Percentiles rank a stretch among this genome's conserved stretches.
Evolutionary conservation across 768 basidiomycete genomes (phyloP).

Genomic region (Termitomyces bulborhizus): DNA sequence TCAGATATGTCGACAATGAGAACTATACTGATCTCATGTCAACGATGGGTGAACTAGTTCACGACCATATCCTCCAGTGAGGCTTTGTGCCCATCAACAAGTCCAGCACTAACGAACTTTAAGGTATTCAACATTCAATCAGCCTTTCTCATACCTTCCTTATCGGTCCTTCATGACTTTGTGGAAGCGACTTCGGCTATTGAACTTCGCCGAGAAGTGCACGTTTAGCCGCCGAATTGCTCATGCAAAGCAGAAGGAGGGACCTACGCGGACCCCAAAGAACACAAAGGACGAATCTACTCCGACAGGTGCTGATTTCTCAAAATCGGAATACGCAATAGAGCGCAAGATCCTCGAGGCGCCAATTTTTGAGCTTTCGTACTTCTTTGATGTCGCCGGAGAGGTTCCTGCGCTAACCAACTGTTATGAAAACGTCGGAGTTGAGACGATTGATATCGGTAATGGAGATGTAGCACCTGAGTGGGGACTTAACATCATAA

Average conservation of each 20-base stretch:
- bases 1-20: conserved; percentile 71
- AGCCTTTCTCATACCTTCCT: conserved; percentile 26
- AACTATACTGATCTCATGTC: conserved; percentile 66
- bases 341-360: conserved; percentile 80
- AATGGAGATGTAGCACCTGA: conserved; percentile 88
- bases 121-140: conserved; percentile 26
- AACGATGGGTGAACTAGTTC: conserved; percentile 55
- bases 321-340: conserved; percentile 76
- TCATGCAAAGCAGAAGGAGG: conserved; percentile 17
- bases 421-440: conserved; percentile 19
- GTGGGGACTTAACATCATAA: conserved; percentile 85
- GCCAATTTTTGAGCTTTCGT: conserved; percentile 70
- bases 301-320: conserved; percentile 49
- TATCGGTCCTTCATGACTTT: conserved; percentile 40
- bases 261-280: conserved; percentile 12
- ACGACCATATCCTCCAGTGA: conserved; percentile 48
- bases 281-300: conserved; percentile 45
- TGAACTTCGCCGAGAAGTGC: conserved; percentile 30
- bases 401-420: conserved; percentile 46
- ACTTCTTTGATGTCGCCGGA: conserved; percentile 84
- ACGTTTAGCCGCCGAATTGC: conserved; percentile 25
- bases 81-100: conserved; percentile 6
- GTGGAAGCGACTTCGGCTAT: conserved; percentile 50
- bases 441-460: conserved; percentile 63
- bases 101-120: background rate